phyloP scores from a whole-genome alignment of 108 stramenopile species.

The Pseudonitzschia delicatissima region DNA sequence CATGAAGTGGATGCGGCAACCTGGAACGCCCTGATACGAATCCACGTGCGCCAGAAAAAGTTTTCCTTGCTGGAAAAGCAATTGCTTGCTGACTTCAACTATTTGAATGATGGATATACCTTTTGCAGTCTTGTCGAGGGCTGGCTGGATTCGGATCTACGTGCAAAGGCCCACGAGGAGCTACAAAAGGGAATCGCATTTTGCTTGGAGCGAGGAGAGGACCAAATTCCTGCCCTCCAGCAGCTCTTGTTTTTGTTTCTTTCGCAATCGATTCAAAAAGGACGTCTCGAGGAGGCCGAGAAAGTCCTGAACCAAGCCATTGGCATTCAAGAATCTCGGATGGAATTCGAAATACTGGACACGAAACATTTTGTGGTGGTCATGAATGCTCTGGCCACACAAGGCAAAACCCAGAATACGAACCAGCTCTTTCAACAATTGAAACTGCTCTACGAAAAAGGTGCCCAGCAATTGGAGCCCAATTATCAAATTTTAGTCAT shows the following conservation, averaged over 20 bases:
- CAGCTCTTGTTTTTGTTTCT: slow-evolving; percentile 3
- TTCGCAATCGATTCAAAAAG: background rate
- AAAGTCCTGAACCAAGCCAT: slow-evolving; percentile 7
- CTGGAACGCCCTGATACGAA: slow-evolving; percentile 11
- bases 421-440: slow-evolving; percentile 1
- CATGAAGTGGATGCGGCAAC: background rate
- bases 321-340: background rate
- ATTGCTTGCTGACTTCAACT: background rate
- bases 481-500: slow-evolving; percentile 10
- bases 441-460: background rate
- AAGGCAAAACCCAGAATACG: slow-evolving; percentile 6
- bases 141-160: background rate
- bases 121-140: slow-evolving; percentile 14
- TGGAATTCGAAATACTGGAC: background rate
- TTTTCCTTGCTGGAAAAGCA: background rate
- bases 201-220: background rate
- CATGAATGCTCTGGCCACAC: slow-evolving; percentile 4
- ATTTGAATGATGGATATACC: slow-evolving; percentile 4
- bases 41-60: slow-evolving; percentile 1
- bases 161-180: background rate
- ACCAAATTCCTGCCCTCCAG: background rate
- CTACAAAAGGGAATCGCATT: slow-evolving; percentile 2
- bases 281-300: background rate
- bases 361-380: slow-evolving; percentile 4
- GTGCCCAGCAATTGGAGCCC: slow-evolving; percentile 8